Evolutionary conservation across 2,329 filamentous ascomycete species (phyloP).

Genomic region (Uncinocarpus reesii): DNA sequence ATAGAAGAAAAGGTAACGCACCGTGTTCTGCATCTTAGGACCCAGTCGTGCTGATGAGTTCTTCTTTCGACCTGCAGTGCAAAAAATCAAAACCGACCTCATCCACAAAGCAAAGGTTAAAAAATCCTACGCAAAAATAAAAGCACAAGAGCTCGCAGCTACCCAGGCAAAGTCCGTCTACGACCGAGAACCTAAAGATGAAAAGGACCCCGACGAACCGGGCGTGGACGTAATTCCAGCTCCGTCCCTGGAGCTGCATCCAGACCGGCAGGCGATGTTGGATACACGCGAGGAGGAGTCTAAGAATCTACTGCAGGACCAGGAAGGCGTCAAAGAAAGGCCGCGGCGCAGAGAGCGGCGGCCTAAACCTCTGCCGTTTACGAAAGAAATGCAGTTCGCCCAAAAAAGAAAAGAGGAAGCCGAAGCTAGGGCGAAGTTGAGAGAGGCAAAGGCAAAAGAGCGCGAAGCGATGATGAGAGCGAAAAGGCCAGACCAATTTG

Average conservation of each 20-base stretch:
- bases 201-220: constrained; percentile 20
- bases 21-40: neutral
- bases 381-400: constrained; percentile 59
- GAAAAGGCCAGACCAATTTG: constrained; percentile 51
- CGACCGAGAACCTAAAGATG: constrained; percentile 23
- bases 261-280: constrained; percentile 51
- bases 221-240: constrained; percentile 23
- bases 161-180: constrained; percentile 28
- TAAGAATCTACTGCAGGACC: constrained; percentile 20
- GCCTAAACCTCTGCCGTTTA: constrained; percentile 44
- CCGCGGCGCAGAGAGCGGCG: constrained; percentile 27
- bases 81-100: constrained; percentile 78
- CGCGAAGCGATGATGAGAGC: constrained; percentile 55
- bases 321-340: constrained; percentile 21
- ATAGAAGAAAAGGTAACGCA: constrained; percentile 61
- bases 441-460: constrained; percentile 62
- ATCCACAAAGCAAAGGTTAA: constrained; percentile 91
- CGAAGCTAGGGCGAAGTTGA: constrained; percentile 55
- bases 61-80: constrained; percentile 42
- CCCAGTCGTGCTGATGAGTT: neutral
- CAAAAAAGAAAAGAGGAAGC: constrained; percentile 49
- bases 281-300: constrained; percentile 33
- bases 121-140: constrained; percentile 83
- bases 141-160: constrained; percentile 46
- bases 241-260: constrained; percentile 46